Conservation (phyloP, 2,329 filamentous ascomycete species). For the Calonectria henricotiae region DNA sequence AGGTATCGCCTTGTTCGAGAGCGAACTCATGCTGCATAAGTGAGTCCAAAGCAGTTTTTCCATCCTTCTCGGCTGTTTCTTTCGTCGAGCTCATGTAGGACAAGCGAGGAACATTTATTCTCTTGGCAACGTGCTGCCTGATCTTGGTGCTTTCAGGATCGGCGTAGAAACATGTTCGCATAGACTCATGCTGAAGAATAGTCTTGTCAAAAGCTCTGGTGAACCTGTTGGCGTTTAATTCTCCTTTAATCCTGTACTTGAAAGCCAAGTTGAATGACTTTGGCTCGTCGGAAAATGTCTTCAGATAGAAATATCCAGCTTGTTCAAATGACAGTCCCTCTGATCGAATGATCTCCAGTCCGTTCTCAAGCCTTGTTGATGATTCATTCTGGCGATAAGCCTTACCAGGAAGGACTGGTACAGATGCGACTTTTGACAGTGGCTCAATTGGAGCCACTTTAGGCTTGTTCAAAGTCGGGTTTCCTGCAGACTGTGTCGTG, state of each 20-base stretch:
- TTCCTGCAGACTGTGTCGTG: not conserved
- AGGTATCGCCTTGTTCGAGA: not conserved
- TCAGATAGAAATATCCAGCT: not conserved
- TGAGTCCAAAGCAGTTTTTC: not conserved
- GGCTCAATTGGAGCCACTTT: not conserved
- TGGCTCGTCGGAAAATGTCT: not conserved
- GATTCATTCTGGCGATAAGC: not conserved
- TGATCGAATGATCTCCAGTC: not conserved
- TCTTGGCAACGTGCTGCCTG: not conserved
- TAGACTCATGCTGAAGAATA: slow-evolving; percentile 27
- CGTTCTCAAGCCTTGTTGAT: not conserved
- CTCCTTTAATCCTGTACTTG: not conserved
- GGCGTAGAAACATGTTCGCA: slow-evolving; percentile 34
- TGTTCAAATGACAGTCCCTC: not conserved
- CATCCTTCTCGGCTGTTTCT: not conserved
- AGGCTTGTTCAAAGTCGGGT: not conserved
- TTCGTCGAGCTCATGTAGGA: not conserved
- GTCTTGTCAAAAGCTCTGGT: not conserved
- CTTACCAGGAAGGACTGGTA: not conserved
- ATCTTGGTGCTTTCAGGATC: not conserved
- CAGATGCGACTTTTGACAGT: not conserved
- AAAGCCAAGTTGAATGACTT: not conserved
- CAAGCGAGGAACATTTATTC: not conserved
- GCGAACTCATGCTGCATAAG: not conserved
- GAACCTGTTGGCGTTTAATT: not conserved